Base-by-base conservation (phyloP, 2,329 filamentous ascomycete species). In the Graphium sp. region DNA sequence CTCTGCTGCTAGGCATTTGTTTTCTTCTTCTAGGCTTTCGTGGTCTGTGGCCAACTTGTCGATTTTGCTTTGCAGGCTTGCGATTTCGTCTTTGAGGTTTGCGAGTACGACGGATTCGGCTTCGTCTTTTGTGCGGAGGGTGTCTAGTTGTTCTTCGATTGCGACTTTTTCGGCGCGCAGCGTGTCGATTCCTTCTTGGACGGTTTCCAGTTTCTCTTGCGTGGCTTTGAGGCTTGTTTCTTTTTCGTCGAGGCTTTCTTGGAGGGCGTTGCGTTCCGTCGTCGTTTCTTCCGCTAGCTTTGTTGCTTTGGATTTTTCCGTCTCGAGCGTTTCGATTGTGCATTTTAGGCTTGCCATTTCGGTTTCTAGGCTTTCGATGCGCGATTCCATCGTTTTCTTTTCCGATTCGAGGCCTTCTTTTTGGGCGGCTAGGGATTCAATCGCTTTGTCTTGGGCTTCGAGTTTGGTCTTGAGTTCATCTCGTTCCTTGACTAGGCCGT, bases 51-150 rank as follows among this genome's bases (percentile, higher is more conserved):
- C 15, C 6, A 17, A 9, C 29, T 24, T 31, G 19, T 11, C 12
- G 29, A 31, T 21, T 6, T 31, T 11, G n/a, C 14, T 24, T 9
- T 26, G 18, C 10, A 31, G 29, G 7, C 23, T 24, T 8, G 8
- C 19, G 16, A 14, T 27, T 20, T 31, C 27, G 8, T 21, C 13
- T 21, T 31, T 31, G 16, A 31, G 29, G 10, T 31, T 24, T 18
- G 12, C 24, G 24, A n/a, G n/a, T n/a, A n/a, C n/a, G n/a, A n/a
- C n/a, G n/a, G n/a, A n/a, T n/a, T n/a, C n/a, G n/a, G n/a, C n/a
- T n/a, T n/a, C n/a, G n/a, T n/a, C n/a, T n/a, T n/a, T n/a, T n/a
- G n/a, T n/a, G n/a, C n/a, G n/a, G n/a, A n/a, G n/a, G n/a, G n/a
- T n/a, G n/a, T n/a, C n/a, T n/a, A n/a, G n/a, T n/a, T n/a, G n/a